Evolutionary conservation across 2,329 filamentous ascomycete genomes (phyloP).

Genomic region (Aureobasidium vineae): DNA sequence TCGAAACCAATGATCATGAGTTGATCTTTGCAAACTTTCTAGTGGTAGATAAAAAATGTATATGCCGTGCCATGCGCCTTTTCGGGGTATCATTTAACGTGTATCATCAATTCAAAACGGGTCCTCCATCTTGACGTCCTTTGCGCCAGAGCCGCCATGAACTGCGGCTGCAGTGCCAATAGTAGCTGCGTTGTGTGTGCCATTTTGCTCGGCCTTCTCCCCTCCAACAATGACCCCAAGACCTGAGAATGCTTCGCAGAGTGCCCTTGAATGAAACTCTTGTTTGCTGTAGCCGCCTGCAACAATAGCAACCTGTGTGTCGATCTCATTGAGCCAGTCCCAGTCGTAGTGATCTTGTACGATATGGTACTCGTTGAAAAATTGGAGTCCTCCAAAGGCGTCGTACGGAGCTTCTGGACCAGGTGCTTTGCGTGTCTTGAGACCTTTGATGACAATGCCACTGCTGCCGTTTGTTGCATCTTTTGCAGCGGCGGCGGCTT

Average conservation of each 20-base stretch:
- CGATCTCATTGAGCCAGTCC: constrained; percentile 66
- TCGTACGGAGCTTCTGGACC: constrained; percentile 76
- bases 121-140: constrained; percentile 48
- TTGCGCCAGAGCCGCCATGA: constrained; percentile 59
- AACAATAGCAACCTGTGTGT: constrained; percentile 62
- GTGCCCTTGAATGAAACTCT: constrained; percentile 76
- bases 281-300: constrained; percentile 80
- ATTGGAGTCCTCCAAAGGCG: constrained; percentile 74
- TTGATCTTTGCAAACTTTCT: background rate
- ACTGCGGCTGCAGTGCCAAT: constrained; percentile 33
- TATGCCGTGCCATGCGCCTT: constrained; percentile 5
- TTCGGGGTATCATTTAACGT: constrained; percentile 29
- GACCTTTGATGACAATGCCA: constrained; percentile 69
- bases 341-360: constrained; percentile 71
- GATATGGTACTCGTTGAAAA: constrained; percentile 65
- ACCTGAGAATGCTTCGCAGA: constrained; percentile 88
- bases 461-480: constrained; percentile 37
- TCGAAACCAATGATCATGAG: background rate
- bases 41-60: background rate
- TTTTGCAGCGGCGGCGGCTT: constrained; percentile 44
- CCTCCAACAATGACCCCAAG: constrained; percentile 84
- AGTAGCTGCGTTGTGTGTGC: constrained; percentile 40
- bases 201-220: constrained; percentile 53
- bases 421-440: constrained; percentile 63
- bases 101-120: constrained; percentile 36